Evolutionary conservation across 139 green algal species (phyloP), one percentile per base, ranked within the genome.

Genomic region (Chlorella sp.): DNA sequence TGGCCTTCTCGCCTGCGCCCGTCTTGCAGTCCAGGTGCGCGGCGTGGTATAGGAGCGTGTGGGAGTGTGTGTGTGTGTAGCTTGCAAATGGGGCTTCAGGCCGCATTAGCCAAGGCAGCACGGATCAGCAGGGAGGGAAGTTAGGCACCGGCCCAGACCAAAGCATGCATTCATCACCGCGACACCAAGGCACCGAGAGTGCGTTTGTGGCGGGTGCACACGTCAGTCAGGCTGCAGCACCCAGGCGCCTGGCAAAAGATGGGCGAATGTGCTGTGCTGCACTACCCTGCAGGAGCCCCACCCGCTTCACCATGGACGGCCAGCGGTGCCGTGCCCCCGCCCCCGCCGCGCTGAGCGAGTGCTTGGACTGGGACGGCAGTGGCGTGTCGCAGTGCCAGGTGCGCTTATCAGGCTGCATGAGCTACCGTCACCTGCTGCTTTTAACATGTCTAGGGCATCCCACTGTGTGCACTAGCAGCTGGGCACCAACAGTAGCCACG

Each of bases 241-340:
- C n/a, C n/a, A n/a, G n/a, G n/a, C n/a, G n/a, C n/a, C n/a, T n/a
- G n/a, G n/a, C n/a, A n/a, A n/a, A n/a, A n/a, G n/a, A n/a, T n/a
- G n/a, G 10, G 42, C 42, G 10, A 10, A 10, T 55, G 10, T 17
- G 10, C 42, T 17, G 10, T 17, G 10, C 42, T 17, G 10, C 42
- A 10, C 42, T 17, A 10, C n/a, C 17, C 24, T 22, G 1, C 65
- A 81, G 76, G 71, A 62, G 30, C 5, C 71, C 76, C 35, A 81
- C 75, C 66, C 76, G 76, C 65, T 81, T 63, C 71, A 75, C 71
- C 0, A 33, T 81, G 32, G 71, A 81, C 59, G 50, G 71, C 35
- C 76, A 77, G 65, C 70, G 71, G 29, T 81, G 76, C 42, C 5
- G 74, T 22, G 55, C 76, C 65, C 49, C 67, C 42, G 26, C 26